Conservation (phyloP, 2,329 filamentous ascomycete genomes). For the Penicillium sp. region DNA sequence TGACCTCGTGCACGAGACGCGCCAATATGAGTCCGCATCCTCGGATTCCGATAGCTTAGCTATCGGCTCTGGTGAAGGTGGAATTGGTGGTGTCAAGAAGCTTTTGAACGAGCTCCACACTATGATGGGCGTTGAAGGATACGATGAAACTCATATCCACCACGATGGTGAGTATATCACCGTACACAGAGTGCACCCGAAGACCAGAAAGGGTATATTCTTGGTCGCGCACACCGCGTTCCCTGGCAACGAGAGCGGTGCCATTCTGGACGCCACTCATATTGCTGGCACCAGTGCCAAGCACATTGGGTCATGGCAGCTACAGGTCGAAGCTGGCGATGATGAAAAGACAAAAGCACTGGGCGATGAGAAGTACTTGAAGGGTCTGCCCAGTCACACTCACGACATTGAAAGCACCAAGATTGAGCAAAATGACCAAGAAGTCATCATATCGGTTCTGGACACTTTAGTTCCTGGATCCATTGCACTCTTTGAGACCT, state of each 20-base stretch:
- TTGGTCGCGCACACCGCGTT: conserved; percentile 95
- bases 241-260: conserved; percentile 84
- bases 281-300: conserved; percentile 82
- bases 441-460: conserved; percentile 77
- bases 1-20: conserved; percentile 88
- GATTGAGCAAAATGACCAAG: conserved; percentile 69
- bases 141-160: conserved; percentile 93
- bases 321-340: conserved; percentile 80
- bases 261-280: conserved; percentile 74
- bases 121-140: conserved; percentile 92
- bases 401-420: conserved; percentile 71
- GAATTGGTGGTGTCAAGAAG: conserved; percentile 89
- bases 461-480: conserved; percentile 89
- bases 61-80: conserved; percentile 70
- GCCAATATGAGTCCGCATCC: conserved; percentile 76
- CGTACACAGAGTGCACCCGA: conserved; percentile 90
- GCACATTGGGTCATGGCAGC: conserved; percentile 84
- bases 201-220: conserved; percentile 90
- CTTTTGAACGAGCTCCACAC: conserved; percentile 92
- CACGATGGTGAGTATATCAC: conserved; percentile 97
- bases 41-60: conserved; percentile 57
- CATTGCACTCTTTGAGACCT: conserved; percentile 94
- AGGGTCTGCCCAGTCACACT: conserved; percentile 81
- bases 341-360: conserved; percentile 66
- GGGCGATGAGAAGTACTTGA: conserved; percentile 70